These are phyloP conservation scores for Ascochyta lentis DNA, from an alignment of 2,329 filamentous ascomycete species.

Conservation along the genomic window DNA sequence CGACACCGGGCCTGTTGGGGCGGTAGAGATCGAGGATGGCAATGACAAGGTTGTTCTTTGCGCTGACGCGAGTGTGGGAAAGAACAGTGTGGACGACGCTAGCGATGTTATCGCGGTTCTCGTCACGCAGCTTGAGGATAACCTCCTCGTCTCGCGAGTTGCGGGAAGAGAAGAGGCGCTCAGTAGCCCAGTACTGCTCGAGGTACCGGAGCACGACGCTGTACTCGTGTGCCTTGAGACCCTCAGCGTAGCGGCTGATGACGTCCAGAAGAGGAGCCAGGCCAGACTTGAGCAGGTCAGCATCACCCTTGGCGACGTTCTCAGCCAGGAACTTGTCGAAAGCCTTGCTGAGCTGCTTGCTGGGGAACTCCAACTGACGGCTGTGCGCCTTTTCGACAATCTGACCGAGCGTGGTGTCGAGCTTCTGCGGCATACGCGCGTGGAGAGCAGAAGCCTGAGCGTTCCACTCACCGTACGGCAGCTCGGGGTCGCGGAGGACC, in stretches of 20 bases:
- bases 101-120: conserved; percentile 90
- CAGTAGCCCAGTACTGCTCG: conserved; percentile 80
- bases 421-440: conserved; percentile 93
- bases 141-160: conserved; percentile 91
- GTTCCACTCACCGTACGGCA: conserved; percentile 96
- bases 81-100: conserved; percentile 88
- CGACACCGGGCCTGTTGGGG: conserved; percentile 89
- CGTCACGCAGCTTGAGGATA: conserved; percentile 89
- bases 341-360: conserved; percentile 83
- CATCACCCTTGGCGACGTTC: conserved; percentile 75
- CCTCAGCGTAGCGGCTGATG: conserved; percentile 81
- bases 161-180: conserved; percentile 85
- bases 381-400: conserved; percentile 83
- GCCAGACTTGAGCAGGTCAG: conserved; percentile 73
- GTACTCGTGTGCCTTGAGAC: conserved; percentile 90
- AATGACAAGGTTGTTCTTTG: conserved; percentile 92
- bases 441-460: conserved; percentile 96
- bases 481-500: conserved; percentile 84
- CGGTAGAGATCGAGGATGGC: conserved; percentile 93
- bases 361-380: conserved; percentile 86
- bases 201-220: conserved; percentile 80
- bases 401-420: conserved; percentile 81
- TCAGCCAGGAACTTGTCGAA: conserved; percentile 90
- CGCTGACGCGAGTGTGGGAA: conserved; percentile 88
- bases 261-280: conserved; percentile 79